Evolutionary conservation across 192 early-diverging fungal genomes (phyloP).

Genomic region (Thoreauomyces humboldtii): DNA sequence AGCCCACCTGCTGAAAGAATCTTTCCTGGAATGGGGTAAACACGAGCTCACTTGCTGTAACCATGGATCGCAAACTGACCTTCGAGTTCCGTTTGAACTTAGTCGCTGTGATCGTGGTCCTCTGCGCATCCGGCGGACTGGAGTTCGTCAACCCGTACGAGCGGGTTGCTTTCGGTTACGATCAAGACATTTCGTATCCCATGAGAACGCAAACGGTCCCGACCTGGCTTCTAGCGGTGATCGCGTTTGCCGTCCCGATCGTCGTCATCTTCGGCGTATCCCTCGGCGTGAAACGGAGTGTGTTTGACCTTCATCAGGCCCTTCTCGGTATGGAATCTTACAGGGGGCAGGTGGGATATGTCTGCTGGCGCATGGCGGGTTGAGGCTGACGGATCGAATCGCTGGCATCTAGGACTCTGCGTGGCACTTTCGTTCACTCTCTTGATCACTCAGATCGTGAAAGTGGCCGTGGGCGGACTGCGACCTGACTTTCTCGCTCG

Average conservation of each 20-base stretch:
- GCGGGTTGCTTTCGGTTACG: conserved; percentile 25
- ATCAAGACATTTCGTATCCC: conserved; percentile 23
- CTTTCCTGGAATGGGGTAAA: conserved; percentile 26
- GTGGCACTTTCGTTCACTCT: conserved; percentile 17
- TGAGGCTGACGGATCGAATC: too few relatives aligned
- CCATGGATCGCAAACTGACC: too few relatives aligned
- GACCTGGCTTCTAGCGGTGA: conserved; percentile 20
- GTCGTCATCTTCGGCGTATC: conserved; percentile 12
- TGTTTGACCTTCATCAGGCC: conserved; percentile 18
- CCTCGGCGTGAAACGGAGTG: conserved; percentile 16
- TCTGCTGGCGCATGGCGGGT: too few relatives aligned
- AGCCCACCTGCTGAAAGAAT: conserved; percentile 6
- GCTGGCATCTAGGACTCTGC: conserved; percentile 21
- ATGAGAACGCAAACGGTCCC: conserved; percentile 19
- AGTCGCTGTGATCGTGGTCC: conserved; percentile 3
- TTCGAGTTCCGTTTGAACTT: too few relatives aligned
- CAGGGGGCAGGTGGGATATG: too few relatives aligned
- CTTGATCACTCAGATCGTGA: conserved; percentile 32
- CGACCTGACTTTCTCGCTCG: conserved; percentile 33
- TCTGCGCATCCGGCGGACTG: conserved; percentile 15
- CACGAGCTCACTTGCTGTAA: too few relatives aligned
- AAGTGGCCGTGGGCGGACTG: conserved; percentile 22
- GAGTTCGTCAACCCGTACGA: conserved; percentile 26
- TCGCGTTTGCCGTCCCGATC: conserved; percentile 15
- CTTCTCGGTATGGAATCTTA: conserved; percentile 4